Percentiles rank a stretch among this genome's conserved stretches.
Evolutionary conservation across 192 early-diverging fungal genomes (phyloP).

Genomic region (Podila minutissima): DNA sequence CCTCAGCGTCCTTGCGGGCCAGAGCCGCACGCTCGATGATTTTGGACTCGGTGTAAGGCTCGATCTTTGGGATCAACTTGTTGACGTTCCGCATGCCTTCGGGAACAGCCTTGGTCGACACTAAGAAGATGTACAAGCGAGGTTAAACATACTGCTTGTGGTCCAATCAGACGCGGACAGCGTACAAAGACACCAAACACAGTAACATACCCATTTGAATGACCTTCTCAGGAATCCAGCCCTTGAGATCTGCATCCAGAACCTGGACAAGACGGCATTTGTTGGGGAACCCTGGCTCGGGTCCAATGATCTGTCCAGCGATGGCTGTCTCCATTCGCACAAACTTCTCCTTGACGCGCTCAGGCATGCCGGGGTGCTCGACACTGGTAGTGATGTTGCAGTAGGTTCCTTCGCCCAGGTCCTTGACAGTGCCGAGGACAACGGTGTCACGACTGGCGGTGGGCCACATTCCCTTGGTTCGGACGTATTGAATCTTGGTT

Average conservation of each 20-base stretch:
- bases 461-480: slow-evolving; percentile 50
- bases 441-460: slow-evolving; percentile 46
- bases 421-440: slow-evolving; percentile 34
- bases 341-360: slow-evolving; percentile 35
- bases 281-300: slow-evolving; percentile 11
- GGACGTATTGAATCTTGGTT: slow-evolving; percentile 39
- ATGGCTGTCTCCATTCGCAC: slow-evolving; percentile 42
- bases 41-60: slow-evolving; percentile 22
- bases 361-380: slow-evolving; percentile 34
- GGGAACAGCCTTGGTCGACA: slow-evolving; percentile 38
- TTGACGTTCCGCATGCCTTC: slow-evolving; percentile 40
- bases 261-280: slow-evolving; percentile 24
- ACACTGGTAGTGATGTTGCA: slow-evolving; percentile 46
- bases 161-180: background rate
- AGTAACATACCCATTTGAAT: slow-evolving; percentile 46
- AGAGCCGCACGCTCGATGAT: slow-evolving; percentile 7
- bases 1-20: slow-evolving; percentile 5
- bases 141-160: background rate
- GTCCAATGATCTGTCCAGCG: slow-evolving; percentile 43
- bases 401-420: slow-evolving; percentile 19
- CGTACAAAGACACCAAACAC: background rate
- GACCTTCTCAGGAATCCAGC: slow-evolving; percentile 51
- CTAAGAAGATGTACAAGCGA: slow-evolving; percentile 5
- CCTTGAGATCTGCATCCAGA: slow-evolving; percentile 49
- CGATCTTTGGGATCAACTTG: slow-evolving; percentile 19